A percentile compares a stretch with the other conserved stretches of the same genome.
Conservation (phyloP, 1,284 basidiomycete genomes). For the Coriolopsis trogii region DNA sequence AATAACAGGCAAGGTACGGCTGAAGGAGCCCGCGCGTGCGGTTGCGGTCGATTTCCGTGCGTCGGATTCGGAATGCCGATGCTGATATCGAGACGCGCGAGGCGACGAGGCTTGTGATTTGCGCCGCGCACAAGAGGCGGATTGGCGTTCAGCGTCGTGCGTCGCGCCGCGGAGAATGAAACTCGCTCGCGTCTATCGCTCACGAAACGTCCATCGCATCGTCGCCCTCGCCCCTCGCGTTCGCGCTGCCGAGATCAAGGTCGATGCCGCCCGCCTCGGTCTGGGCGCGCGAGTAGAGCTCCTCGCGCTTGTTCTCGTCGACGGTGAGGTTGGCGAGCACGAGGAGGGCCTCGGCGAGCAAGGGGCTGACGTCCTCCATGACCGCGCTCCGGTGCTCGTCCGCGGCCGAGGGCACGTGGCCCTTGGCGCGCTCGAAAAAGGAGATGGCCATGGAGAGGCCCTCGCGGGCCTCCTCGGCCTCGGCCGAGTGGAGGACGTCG, state of each 20-base stretch:
- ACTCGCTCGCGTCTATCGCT: too few species aligned
- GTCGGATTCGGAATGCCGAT: too few species aligned
- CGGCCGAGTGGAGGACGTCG: slow-evolving; percentile 41
- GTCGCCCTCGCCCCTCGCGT: not conserved
- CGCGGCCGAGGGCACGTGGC: slow-evolving; percentile 26
- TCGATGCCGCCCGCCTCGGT: slow-evolving; percentile 46
- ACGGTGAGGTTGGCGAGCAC: slow-evolving; percentile 58
- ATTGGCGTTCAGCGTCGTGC: too few species aligned
- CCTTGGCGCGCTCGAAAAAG: slow-evolving; percentile 55
- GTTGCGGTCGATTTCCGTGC: too few species aligned
- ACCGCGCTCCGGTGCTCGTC: not conserved
- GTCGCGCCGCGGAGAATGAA: too few species aligned
- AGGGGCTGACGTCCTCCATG: slow-evolving; percentile 20
- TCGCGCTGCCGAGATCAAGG: slow-evolving; percentile 20
- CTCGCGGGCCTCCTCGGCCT: slow-evolving; percentile 56
- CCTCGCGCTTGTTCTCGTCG: slow-evolving; percentile 50
- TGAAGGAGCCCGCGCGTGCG: too few species aligned
- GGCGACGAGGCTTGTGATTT: too few species aligned
- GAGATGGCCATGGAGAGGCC: slow-evolving; percentile 47
- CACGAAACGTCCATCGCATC: slow-evolving; percentile 20
- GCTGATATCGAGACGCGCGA: too few species aligned
- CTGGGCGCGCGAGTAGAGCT: slow-evolving; percentile 51
- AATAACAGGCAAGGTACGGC: too few species aligned
- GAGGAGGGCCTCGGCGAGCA: slow-evolving; percentile 56
- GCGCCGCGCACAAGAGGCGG: too few species aligned